A percentile compares a stretch with the other conserved stretches of the same genome.
Conservation (phyloP, 805 yeast genomes). For the Vanderwaltozyma yarrowii region DNA sequence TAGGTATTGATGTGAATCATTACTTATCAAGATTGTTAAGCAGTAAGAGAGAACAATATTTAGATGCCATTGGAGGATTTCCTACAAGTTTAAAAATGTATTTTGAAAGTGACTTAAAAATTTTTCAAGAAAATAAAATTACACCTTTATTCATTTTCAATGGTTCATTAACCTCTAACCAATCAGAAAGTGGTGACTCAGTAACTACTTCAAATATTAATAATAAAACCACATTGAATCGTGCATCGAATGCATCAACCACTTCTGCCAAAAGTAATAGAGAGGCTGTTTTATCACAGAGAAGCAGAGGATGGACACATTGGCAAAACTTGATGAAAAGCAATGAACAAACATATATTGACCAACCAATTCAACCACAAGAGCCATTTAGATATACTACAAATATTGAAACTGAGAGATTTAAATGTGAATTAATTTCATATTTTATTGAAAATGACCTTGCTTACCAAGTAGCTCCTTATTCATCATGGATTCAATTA, state of each 20-base stretch:
- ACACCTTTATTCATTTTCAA: slow-evolving; percentile 74
- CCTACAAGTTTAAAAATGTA: slow-evolving; percentile 51
- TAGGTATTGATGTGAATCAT: slow-evolving; percentile 81
- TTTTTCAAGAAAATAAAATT: slow-evolving; percentile 49
- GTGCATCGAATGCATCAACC: too few relatives aligned
- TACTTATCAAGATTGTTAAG: slow-evolving; percentile 55
- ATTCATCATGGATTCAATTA: slow-evolving; percentile 68
- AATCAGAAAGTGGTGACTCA: slow-evolving; percentile 26
- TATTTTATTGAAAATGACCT: slow-evolving; percentile 46
- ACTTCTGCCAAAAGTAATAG: slow-evolving; percentile 11
- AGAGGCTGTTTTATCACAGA: slow-evolving; percentile 30
- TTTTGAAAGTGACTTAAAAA: slow-evolving; percentile 52
- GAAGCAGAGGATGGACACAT: slow-evolving; percentile 39
- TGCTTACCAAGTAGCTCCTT: slow-evolving; percentile 74
- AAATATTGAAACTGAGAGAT: slow-evolving; percentile 40
- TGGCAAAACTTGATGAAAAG: slow-evolving; percentile 30
- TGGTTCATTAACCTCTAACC: slow-evolving; percentile 42
- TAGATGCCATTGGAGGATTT: slow-evolving; percentile 74
- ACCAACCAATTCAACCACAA: slow-evolving; percentile 27
- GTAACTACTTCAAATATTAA: not conserved
- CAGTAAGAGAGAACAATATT: slow-evolving; percentile 53
- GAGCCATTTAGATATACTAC: slow-evolving; percentile 47
- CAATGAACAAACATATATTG: slow-evolving; percentile 24
- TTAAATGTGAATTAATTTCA: slow-evolving; percentile 45
- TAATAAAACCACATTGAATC: too few relatives aligned